Evolutionary conservation across 192 early-diverging fungal species (phyloP), one percentile per base, ranked within the genome.

Genomic region (Entomortierella beljakovae): DNA sequence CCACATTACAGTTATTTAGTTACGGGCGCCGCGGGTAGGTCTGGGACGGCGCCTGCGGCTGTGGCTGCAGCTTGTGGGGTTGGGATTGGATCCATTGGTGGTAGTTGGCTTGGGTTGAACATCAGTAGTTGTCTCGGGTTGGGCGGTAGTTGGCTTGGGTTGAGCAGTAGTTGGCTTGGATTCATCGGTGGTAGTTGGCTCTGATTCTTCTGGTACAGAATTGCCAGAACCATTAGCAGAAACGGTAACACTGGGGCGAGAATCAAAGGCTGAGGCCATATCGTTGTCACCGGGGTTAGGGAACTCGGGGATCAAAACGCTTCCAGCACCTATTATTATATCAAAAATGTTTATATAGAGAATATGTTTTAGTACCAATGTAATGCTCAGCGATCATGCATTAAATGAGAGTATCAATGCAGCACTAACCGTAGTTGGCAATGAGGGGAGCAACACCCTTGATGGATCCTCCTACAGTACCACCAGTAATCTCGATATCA

Each of bases 401-500:
- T 43, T 43, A 18, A 18, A 18, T 43, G 42, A 43, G 8, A 43
- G 18, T 43, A n/a, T n/a, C n/a, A n/a, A n/a, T n/a, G n/a, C n/a
- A n/a, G n/a, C n/a, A n/a, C n/a, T n/a, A 26, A 61, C 59, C 59
- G 32, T 61, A 61, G 43, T 87, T 87, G 51, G 80, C 70, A 33
- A 80, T 40, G 11, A 82, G 64, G 26, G 81, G 79, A 26, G 53
- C 48, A 33, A 82, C 69, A 1, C 87, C 89, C 0, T 66, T 66
- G 51, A 81, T 65, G 2, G 68, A 55, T 0, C 70, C 79, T 15
- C 73, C 85, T 5, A 71, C 59, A 5, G 70, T 57, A 10, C 86
- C 83, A n/a, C 79, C 75, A 6, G 66, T 59, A 68, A 92, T 85
- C 42, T 80, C 82, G 25, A 93, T 82, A 80, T 92, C 90, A 26